Percentiles rank a stretch among this genome's conserved stretches.
These are phyloP conservation scores for Cylindrotheca closterium DNA, from an alignment of 108 stramenopile genomes.

Conservation along the genomic window DNA sequence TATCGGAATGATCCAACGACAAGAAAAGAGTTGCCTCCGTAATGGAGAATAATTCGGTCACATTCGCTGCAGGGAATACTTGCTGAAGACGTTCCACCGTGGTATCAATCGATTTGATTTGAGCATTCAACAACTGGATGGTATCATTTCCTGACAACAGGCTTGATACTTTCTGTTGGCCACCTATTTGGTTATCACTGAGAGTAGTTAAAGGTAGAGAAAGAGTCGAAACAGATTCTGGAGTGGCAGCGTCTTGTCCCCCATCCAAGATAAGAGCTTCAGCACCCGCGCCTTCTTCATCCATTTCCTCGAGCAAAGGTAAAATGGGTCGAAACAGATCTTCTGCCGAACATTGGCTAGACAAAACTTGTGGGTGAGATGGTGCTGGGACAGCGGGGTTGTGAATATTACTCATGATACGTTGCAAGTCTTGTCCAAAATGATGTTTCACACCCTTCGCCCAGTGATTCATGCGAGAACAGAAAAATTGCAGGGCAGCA, in stretches of 20 bases:
- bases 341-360: background rate
- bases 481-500: constrained; percentile 45
- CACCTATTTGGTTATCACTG: too few species aligned
- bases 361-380: background rate
- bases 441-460: constrained; percentile 2
- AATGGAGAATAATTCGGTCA: constrained; percentile 22
- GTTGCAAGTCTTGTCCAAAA: constrained; percentile 13
- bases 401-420: constrained; percentile 17
- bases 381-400: constrained; percentile 17
- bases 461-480: constrained; percentile 29
- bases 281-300: too few species aligned
- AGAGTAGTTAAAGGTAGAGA: too few species aligned
- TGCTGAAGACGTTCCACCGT: constrained; percentile 3
- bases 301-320: constrained; percentile 57
- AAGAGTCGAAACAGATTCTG: too few species aligned
- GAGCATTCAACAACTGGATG: constrained; percentile 38
- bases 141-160: constrained; percentile 28
- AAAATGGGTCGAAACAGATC: constrained; percentile 60
- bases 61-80: constrained; percentile 1
- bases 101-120: constrained; percentile 32
- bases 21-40: constrained; percentile 33
- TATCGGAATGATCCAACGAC: constrained; percentile 15
- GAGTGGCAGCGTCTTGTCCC: too few species aligned
- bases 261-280: too few species aligned
- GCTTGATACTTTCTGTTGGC: too few species aligned